Evolutionary conservation across 2,329 filamentous ascomycete species (phyloP).

Genomic region (Aspergillus pseudonomiae): DNA sequence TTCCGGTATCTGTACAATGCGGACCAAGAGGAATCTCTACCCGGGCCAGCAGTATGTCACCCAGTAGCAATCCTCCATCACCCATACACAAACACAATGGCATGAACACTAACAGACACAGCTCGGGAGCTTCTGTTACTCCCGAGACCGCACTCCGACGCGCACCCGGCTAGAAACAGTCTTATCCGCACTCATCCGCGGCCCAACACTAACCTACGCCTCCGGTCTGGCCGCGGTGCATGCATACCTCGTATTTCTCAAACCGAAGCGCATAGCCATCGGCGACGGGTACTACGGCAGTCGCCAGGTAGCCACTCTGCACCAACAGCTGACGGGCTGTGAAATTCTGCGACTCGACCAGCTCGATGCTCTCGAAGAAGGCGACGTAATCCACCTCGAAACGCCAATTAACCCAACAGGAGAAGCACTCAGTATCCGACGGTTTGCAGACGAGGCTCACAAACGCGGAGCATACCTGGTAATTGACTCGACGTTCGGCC

Average conservation of each 20-base stretch:
- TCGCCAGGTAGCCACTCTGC: conserved; percentile 75
- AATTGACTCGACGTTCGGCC: conserved; percentile 90
- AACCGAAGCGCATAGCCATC: conserved; percentile 81
- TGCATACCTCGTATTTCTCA: conserved; percentile 76
- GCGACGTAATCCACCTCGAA: conserved; percentile 88
- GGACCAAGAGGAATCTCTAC: conserved; percentile 58
- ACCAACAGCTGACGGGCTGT: conserved; percentile 76
- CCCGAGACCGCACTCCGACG: conserved; percentile 74
- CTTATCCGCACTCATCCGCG: conserved; percentile 70
- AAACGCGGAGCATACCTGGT: conserved; percentile 72
- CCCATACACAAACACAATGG: no score
- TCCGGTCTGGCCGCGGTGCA: conserved; percentile 88
- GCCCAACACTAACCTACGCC: conserved; percentile 72
- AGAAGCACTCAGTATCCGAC: conserved; percentile 71
- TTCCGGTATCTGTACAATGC: conserved; percentile 79
- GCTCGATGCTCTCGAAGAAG: conserved; percentile 65
- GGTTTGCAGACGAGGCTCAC: conserved; percentile 74
- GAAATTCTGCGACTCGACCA: conserved; percentile 73
- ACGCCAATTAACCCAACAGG: conserved; percentile 92
- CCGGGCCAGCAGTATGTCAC: conserved; percentile 57
- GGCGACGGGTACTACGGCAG: conserved; percentile 89
- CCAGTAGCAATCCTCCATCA: conserved; percentile 33
- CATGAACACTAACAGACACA: no score
- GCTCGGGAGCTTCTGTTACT: no score
- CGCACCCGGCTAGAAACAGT: conserved; percentile 83